A percentile compares a stretch with the other conserved stretches of the same genome.
These are phyloP conservation scores for Pestalotiopsis sp. DNA, from an alignment of 2,329 filamentous ascomycete genomes.

Conservation along the genomic window DNA sequence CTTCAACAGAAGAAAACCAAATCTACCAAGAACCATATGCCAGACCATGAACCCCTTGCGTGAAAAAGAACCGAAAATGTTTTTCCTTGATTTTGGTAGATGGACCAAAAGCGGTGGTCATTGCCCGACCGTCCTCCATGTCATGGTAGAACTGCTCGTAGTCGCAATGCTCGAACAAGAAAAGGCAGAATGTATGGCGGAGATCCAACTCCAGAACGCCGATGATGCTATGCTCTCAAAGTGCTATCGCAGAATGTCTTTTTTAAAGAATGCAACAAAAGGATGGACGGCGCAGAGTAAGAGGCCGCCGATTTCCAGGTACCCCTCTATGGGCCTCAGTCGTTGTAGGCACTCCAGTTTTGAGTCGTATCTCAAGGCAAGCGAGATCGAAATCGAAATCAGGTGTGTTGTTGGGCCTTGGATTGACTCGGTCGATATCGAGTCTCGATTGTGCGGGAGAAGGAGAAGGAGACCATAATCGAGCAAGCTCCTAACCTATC, in stretches of 20 bases:
- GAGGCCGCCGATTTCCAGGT: background rate
- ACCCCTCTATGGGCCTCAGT: background rate
- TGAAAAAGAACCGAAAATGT: background rate
- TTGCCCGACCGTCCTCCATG: background rate
- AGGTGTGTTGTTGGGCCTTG: background rate
- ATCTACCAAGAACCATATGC: background rate
- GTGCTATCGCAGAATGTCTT: background rate
- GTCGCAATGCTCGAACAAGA: background rate
- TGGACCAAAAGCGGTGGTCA: background rate
- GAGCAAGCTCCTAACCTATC: constrained; percentile 17
- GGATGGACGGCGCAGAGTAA: background rate
- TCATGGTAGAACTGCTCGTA: background rate
- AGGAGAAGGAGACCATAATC: background rate
- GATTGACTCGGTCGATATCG: background rate
- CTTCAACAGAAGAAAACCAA: background rate
- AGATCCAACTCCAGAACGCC: background rate
- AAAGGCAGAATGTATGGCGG: background rate
- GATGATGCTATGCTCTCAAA: background rate
- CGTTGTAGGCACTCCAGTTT: background rate
- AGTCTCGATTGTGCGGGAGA: background rate
- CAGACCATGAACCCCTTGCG: background rate
- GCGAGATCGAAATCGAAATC: background rate
- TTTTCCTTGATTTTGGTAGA: background rate
- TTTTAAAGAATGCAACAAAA: background rate
- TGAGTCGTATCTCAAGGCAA: background rate